Conservation (phyloP, 345 rosid genomes). For the Sisymbrium altissimum region DNA sequence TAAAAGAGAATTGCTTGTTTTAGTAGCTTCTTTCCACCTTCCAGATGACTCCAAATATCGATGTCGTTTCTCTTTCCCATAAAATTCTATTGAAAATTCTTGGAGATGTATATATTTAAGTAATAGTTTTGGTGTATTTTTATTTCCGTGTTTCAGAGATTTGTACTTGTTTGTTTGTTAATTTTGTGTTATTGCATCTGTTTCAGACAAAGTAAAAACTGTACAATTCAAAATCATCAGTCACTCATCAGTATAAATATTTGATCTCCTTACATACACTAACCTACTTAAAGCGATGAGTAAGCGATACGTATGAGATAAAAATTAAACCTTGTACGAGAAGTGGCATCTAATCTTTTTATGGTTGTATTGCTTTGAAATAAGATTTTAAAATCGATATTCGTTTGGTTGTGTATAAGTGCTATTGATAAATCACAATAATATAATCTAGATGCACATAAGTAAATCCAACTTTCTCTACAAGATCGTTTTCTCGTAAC, state of each 20-base stretch:
- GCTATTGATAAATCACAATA: too few species aligned
- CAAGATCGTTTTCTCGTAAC: too few species aligned
- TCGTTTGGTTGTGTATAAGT: too few species aligned
- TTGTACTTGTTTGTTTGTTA: constrained; percentile 20
- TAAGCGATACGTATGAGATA: not conserved
- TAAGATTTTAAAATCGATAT: too few species aligned
- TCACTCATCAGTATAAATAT: not conserved
- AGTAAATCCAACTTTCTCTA: too few species aligned
- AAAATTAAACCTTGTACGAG: too few species aligned
- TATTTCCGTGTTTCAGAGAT: constrained; percentile 5
- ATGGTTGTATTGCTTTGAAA: not conserved
- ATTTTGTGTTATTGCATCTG: not conserved
- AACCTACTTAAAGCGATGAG: not conserved
- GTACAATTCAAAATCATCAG: not conserved
- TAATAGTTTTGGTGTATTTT: not conserved
- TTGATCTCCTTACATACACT: not conserved
- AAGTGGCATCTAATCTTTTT: not conserved
- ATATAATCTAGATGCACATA: not conserved
- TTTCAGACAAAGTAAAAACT: not conserved
- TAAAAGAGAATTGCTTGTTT: not conserved
- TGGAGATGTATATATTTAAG: constrained; percentile 19
- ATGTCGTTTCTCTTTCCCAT: constrained; percentile 33
- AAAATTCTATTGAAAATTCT: constrained; percentile 10
- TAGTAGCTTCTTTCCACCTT: constrained; percentile 55
- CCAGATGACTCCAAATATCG: constrained; percentile 45